These are phyloP conservation scores for Gossypium thurberi DNA, from an alignment of 345 rosid genomes.

Conservation along the genomic window DNA sequence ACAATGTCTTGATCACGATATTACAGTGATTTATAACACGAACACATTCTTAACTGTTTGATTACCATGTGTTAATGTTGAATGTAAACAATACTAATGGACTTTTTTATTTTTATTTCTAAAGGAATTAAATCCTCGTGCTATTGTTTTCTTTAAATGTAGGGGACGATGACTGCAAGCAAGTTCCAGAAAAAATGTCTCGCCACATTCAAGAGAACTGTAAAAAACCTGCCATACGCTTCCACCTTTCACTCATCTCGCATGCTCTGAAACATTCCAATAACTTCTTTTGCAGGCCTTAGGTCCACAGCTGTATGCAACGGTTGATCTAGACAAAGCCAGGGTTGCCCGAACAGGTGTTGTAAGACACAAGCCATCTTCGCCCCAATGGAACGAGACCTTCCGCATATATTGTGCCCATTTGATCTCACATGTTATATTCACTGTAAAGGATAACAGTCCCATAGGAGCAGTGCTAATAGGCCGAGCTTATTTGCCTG, in stretches of 20 bases:
- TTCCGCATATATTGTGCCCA: constrained; percentile 69
- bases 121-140: not conserved
- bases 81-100: not conserved
- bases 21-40: not conserved
- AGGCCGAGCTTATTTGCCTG: constrained; percentile 72
- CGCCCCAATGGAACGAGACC: constrained; percentile 45
- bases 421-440: constrained; percentile 37
- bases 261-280: not conserved
- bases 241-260: not conserved
- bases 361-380: constrained; percentile 23
- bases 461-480: constrained; percentile 50
- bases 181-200: constrained; percentile 28
- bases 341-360: constrained; percentile 60
- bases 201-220: constrained; percentile 32
- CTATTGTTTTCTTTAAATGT: constrained; percentile 6
- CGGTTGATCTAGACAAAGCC: constrained; percentile 67
- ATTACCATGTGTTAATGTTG: not conserved
- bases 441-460: constrained; percentile 55
- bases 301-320: constrained; percentile 49
- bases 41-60: not conserved
- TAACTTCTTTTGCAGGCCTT: constrained; percentile 21
- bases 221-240: constrained; percentile 5
- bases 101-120: not conserved
- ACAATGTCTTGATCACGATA: not conserved
- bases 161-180: constrained; percentile 19